phyloP scores from a whole-genome alignment of 306 rosid species.

The Sesbania bispinosa region DNA sequence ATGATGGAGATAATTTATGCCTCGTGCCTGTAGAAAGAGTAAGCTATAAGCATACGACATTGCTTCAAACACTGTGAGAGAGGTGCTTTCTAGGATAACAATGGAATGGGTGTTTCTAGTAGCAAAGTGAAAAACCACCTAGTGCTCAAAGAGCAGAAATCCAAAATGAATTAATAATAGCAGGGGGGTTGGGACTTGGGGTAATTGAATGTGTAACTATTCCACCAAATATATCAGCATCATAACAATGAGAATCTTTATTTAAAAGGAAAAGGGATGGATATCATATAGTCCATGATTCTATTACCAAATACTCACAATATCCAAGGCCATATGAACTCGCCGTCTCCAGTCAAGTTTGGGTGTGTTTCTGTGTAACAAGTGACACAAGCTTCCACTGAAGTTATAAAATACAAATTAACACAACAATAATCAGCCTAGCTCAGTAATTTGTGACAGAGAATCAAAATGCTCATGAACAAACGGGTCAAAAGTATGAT shows the following conservation, averaged over 20 bases:
- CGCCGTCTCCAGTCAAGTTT: slow-evolving; percentile 96
- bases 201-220: not conserved
- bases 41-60: slow-evolving; percentile 19
- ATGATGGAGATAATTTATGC: slow-evolving; percentile 96
- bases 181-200: not conserved
- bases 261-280: not conserved
- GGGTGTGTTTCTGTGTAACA: slow-evolving; percentile 80
- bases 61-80: not conserved
- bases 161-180: not conserved
- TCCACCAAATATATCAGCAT: not conserved
- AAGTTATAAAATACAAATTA: slow-evolving; percentile 35
- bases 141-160: not conserved
- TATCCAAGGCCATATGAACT: slow-evolving; percentile 90
- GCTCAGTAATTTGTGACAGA: not conserved
- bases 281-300: not conserved
- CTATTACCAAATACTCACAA: slow-evolving; percentile 58
- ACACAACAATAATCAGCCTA: slow-evolving; percentile 26
- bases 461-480: not conserved
- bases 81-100: not conserved
- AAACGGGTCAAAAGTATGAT: slow-evolving; percentile 9
- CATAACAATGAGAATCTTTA: slow-evolving; percentile 1
- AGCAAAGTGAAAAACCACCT: not conserved
- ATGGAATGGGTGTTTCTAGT: not conserved
- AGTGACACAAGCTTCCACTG: slow-evolving; percentile 95
- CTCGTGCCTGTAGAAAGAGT: slow-evolving; percentile 66